These are phyloP conservation scores for Pistacia atlantica DNA, from an alignment of 345 rosid species.

Conservation along the genomic window DNA sequence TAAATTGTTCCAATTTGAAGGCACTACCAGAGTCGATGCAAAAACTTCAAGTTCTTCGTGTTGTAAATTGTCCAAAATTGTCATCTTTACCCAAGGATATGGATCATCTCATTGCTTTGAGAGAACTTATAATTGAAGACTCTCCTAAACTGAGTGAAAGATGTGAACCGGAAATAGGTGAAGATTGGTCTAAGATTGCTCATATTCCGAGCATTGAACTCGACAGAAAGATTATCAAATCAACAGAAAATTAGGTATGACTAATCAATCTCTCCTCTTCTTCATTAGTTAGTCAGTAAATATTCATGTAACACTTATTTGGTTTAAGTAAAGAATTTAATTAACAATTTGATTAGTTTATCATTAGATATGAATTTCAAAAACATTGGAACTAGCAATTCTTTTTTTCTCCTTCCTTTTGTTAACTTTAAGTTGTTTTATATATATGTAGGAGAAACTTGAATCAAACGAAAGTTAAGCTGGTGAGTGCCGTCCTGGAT, in stretches of 20 bases:
- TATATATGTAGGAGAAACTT: no score
- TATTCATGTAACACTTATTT: neutral
- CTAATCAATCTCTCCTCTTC: no score
- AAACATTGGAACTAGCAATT: no score
- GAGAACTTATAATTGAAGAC: conserved; percentile 12
- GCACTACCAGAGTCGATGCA: no score
- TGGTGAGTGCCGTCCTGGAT: no score
- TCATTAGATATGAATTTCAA: no score
- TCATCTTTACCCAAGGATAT: conserved; percentile 21
- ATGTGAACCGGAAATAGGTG: conserved; percentile 21
- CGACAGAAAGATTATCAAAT: conserved; percentile 23
- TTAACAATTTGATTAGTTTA: no score
- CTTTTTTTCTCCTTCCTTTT: no score
- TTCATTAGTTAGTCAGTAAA: neutral
- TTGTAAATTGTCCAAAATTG: conserved; percentile 5
- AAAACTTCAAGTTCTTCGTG: neutral
- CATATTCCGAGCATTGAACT: conserved; percentile 23
- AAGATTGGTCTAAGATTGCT: conserved; percentile 35
- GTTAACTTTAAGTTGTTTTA: no score
- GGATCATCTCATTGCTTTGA: conserved; percentile 2
- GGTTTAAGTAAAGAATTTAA: no score
- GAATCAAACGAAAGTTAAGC: no score
- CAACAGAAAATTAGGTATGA: neutral
- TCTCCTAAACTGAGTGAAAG: conserved; percentile 14
- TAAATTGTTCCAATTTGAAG: conserved; percentile 17